These are phyloP conservation scores for Suillus spraguei DNA, from an alignment of 768 basidiomycete genomes.

Conservation along the genomic window DNA sequence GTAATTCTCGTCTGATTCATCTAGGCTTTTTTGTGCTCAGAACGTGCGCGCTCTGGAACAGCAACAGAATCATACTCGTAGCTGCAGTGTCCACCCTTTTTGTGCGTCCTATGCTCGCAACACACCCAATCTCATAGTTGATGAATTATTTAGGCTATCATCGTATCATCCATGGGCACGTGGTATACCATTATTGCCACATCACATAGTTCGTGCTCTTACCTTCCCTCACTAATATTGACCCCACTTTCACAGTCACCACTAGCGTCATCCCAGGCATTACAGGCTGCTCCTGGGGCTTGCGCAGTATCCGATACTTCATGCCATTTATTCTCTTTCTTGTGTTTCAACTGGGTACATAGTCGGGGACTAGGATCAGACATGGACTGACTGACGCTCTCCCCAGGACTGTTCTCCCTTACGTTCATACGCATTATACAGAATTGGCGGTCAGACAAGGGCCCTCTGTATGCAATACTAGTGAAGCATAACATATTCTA, in stretches of 20 bases:
- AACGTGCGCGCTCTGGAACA: not conserved
- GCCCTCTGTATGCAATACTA: not conserved
- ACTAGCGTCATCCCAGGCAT: not conserved
- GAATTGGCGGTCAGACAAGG: not conserved
- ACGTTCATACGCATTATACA: not conserved
- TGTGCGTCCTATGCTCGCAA: not conserved
- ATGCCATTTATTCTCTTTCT: not conserved
- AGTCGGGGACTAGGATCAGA: not conserved
- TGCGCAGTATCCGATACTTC: not conserved
- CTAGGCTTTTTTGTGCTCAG: not conserved
- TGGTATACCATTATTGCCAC: not conserved
- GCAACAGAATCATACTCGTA: not conserved
- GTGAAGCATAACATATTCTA: not conserved
- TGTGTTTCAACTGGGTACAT: not conserved
- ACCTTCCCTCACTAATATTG: not conserved
- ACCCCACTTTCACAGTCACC: not conserved
- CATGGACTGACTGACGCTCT: not conserved
- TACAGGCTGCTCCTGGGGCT: not conserved
- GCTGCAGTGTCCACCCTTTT: not conserved
- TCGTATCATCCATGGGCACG: not conserved
- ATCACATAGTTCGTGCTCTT: not conserved
- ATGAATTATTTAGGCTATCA: not conserved
- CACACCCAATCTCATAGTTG: not conserved
- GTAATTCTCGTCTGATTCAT: not conserved
- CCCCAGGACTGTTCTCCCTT: not conserved